These are phyloP conservation scores for Ogataea pilisensis DNA, from an alignment of 805 yeast species.

Conservation along the genomic window DNA sequence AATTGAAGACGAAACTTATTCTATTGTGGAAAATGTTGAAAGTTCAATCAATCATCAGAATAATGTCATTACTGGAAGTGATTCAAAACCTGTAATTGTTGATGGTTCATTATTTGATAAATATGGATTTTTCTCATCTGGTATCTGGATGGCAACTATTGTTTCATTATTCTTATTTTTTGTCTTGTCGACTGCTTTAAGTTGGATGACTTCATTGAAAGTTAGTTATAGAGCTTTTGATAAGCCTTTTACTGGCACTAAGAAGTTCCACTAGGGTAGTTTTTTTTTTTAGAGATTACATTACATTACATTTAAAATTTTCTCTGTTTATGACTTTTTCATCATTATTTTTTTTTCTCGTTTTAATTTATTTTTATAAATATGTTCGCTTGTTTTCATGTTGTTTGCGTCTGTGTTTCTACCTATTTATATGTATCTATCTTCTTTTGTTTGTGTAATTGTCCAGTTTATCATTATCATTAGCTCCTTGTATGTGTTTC, in stretches of 20 bases:
- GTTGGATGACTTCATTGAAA: conserved; percentile 68
- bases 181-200: conserved; percentile 57
- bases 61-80: neutral
- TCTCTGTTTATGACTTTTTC: neutral
- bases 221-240: conserved; percentile 83
- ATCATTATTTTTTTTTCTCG: neutral
- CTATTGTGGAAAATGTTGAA: conserved; percentile 14
- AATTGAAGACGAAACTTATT: conserved; percentile 24
- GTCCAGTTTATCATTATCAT: no score
- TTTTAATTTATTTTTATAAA: no score
- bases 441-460: no score
- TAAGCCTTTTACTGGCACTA: conserved; percentile 52
- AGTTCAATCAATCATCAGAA: neutral
- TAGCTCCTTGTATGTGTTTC: no score
- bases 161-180: conserved; percentile 58
- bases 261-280: conserved; percentile 37
- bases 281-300: no score
- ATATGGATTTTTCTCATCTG: conserved; percentile 74
- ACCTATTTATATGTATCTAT: no score
- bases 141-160: conserved; percentile 70
- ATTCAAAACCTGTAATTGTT: conserved; percentile 5
- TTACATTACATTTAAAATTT: neutral
- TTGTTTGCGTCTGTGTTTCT: no score
- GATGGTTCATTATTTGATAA: conserved; percentile 50
- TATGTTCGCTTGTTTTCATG: no score